Conservation (phyloP, 352 stramenopile genomes). For the Globisporangium parvum region DNA sequence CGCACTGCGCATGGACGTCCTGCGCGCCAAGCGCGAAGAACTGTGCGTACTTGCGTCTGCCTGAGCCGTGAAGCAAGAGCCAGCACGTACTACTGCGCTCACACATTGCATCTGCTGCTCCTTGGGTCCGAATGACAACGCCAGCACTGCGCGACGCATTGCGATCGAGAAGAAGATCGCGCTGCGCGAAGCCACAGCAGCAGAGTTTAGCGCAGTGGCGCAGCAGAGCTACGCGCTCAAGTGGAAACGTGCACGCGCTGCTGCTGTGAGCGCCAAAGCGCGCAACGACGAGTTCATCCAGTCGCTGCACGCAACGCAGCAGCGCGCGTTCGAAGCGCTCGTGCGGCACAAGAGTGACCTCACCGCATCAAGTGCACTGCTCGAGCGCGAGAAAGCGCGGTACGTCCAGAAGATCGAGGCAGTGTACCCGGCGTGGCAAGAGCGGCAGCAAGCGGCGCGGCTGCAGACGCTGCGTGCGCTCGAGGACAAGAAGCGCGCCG, state of each 20-base stretch:
- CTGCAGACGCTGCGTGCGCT: constrained; percentile 53
- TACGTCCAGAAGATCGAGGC: constrained; percentile 62
- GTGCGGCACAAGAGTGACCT: constrained; percentile 33
- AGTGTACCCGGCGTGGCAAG: constrained; percentile 69
- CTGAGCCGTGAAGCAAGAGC: not conserved
- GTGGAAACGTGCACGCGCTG: constrained; percentile 42
- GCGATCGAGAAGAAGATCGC: constrained; percentile 69
- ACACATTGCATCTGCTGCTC: not conserved
- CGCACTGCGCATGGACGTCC: constrained; percentile 46
- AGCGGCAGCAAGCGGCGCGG: constrained; percentile 44
- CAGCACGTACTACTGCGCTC: too few relatives aligned
- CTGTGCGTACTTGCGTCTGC: constrained; percentile 26
- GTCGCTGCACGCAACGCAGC: constrained; percentile 41
- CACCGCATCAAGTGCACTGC: constrained; percentile 26
- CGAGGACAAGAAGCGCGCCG: constrained; percentile 65
- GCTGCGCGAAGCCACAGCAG: constrained; percentile 63
- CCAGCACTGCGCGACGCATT: constrained; percentile 42
- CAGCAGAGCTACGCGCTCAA: constrained; percentile 61
- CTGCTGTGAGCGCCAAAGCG: constrained; percentile 34
- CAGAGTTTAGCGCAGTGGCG: constrained; percentile 67
- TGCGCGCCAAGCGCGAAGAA: constrained; percentile 48
- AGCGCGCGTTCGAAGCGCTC: constrained; percentile 41
- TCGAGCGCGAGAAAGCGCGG: constrained; percentile 53
- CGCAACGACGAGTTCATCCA: constrained; percentile 65
- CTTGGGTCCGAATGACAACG: not conserved